Conservation (phyloP, 2,329 filamentous ascomycete genomes). For the Gyromitra esculenta region DNA sequence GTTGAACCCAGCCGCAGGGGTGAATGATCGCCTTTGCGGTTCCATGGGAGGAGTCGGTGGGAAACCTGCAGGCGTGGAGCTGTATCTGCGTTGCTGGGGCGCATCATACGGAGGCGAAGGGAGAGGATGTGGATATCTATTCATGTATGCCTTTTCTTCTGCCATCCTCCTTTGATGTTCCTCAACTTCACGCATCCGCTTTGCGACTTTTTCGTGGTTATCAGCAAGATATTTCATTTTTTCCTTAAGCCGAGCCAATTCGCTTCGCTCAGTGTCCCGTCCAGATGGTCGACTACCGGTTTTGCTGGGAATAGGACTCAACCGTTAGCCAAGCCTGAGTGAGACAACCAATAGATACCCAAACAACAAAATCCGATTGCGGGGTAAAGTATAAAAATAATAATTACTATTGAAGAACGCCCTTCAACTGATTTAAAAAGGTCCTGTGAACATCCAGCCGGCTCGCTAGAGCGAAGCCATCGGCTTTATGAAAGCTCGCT, state of each 20-base stretch:
- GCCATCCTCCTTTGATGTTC: slow-evolving; percentile 49
- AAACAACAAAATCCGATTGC: slow-evolving; percentile 37
- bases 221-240: slow-evolving; percentile 51
- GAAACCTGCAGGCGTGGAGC: slow-evolving; percentile 25
- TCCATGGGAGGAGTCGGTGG: slow-evolving; percentile 47
- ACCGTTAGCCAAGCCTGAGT: slow-evolving; percentile 50
- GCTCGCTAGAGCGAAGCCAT: slow-evolving; percentile 44
- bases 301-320: slow-evolving; percentile 45
- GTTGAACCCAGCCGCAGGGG: slow-evolving; percentile 25
- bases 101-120: slow-evolving; percentile 53
- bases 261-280: slow-evolving; percentile 34
- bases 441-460: slow-evolving; percentile 51
- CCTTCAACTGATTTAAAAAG: slow-evolving; percentile 50
- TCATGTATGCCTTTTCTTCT: slow-evolving; percentile 51
- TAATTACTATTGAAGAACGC: slow-evolving; percentile 54
- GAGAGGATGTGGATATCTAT: slow-evolving; percentile 43
- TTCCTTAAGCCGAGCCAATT: slow-evolving; percentile 48
- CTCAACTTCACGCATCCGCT: slow-evolving; percentile 52
- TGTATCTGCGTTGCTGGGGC: slow-evolving; percentile 39
- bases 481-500: slow-evolving; percentile 52
- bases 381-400: slow-evolving; percentile 49
- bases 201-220: slow-evolving; percentile 49
- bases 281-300: slow-evolving; percentile 28
- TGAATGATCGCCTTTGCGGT: slow-evolving; percentile 42
- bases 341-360: slow-evolving; percentile 40